Base-by-base conservation (phyloP, 192 early-diverging fungal genomes). In the Pilaira anomala region DNA sequence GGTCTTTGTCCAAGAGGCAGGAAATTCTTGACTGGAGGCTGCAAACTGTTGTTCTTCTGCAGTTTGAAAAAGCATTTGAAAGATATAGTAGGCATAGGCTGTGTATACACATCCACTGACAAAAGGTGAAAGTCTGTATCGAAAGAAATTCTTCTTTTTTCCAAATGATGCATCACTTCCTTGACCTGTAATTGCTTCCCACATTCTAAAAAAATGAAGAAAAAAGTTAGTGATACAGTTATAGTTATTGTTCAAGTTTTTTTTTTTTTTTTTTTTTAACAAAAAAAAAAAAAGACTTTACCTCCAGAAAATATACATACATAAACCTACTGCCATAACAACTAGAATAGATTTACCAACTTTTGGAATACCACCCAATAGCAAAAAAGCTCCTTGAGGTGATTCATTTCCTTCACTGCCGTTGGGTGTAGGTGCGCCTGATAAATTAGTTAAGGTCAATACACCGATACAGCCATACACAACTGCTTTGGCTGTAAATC, bases 111-210 rank as follows among this genome's bases (percentile, higher is more conserved):
- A 60, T 26, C 70, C 76, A 12, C 69, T 72, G 9, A 80, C 79
- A 53, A 80, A 71, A 2, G 79, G 79, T 25, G 69, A 66, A 6
- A 80, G 65, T 19, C 79, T 69, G 48, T 66, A 80, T 18, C 69
- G 60, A 53, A 80, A 80, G 30, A 80, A 78, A 53, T 80, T 80
- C 44, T 71, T 68, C 22, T 54, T 60, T 45, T 67, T 64, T 40
- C 67, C 44, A 33, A 76, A 76, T 28, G 73, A 65, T 9, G 66
- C 66, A 41, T 80, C 79, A 13, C 58, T 62, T 7, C 79, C 79
- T 73, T 78, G 79, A 24, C 68, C 76, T 13, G 76, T 78, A 22
- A 72, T 51, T 7, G 65, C 62, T 62, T 80, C 79, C 79, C 79
- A 80, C 28, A 78, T 73, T 44, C 79, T 68, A 30, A 21, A 55